Conservation (phyloP, 768 basidiomycete species). For the Favolaschia claudopus region DNA sequence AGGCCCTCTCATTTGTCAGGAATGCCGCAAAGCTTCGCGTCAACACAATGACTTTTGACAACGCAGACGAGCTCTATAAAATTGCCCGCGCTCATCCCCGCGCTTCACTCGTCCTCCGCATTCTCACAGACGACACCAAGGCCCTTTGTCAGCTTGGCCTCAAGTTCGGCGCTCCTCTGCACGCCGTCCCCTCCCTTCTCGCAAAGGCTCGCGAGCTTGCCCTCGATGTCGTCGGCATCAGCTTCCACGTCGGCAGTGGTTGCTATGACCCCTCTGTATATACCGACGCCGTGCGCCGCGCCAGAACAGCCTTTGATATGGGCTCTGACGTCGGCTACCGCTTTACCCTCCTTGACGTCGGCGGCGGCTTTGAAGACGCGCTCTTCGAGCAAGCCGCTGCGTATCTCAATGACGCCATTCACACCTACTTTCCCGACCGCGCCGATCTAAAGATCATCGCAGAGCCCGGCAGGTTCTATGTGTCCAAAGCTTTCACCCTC, state of each 20-base stretch:
- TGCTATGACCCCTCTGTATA: constrained; percentile 94
- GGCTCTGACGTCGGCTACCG: constrained; percentile 80
- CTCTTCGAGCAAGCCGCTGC: constrained; percentile 83
- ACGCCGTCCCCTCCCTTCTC: constrained; percentile 80
- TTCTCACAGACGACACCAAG: constrained; percentile 98
- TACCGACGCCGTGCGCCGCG: constrained; percentile 86
- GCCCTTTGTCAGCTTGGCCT: constrained; percentile 91
- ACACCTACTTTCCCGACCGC: constrained; percentile 80
- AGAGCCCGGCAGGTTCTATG: constrained; percentile 95
- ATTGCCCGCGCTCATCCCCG: constrained; percentile 79
- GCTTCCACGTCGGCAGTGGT: constrained; percentile 98
- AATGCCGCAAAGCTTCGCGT: constrained; percentile 82
- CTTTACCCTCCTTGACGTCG: constrained; percentile 89
- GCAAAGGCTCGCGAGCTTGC: constrained; percentile 78
- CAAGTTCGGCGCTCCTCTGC: constrained; percentile 95
- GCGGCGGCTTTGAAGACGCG: constrained; percentile 94
- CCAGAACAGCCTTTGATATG: constrained; percentile 88
- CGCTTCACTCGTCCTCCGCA: constrained; percentile 91
- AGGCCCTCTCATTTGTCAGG: constrained; percentile 92
- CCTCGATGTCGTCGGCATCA: constrained; percentile 91
- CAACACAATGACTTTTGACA: constrained; percentile 98
- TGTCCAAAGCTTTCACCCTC: constrained; percentile 90
- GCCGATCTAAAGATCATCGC: constrained; percentile 83
- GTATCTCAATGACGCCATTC: constrained; percentile 74
- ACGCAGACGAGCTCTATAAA: constrained; percentile 95